phyloP scores from a whole-genome alignment of 257 asterid species.

The Ballota nigra region DNA sequence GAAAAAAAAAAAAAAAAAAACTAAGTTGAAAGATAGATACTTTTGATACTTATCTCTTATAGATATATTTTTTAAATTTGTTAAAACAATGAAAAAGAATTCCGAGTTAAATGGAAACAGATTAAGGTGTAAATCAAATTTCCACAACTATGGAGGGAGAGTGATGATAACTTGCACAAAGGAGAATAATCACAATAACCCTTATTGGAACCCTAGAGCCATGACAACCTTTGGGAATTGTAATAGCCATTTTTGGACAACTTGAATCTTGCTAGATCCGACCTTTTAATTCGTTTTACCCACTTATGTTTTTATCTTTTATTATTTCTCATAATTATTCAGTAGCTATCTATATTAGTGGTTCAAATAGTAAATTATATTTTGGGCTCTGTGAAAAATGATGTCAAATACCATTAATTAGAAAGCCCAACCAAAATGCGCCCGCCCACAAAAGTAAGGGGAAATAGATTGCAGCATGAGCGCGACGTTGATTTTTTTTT shows the following conservation, averaged over 20 bases:
- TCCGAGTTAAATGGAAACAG: neutral
- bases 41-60: too few relatives aligned
- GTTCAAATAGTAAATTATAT: neutral
- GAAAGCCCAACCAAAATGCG: neutral
- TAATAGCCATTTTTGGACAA: conserved; percentile 16
- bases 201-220: conserved; percentile 10
- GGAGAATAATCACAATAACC: neutral
- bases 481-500: too few relatives aligned
- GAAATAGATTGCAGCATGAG: too few relatives aligned
- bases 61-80: too few relatives aligned
- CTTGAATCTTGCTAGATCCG: neutral
- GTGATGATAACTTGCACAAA: neutral
- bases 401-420: neutral
- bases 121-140: neutral
- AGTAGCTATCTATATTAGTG: conserved; percentile 6
- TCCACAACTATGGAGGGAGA: neutral
- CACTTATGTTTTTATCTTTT: neutral
- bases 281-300: neutral
- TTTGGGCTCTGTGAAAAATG: neutral
- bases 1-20: too few relatives aligned
- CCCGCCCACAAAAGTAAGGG: too few relatives aligned
- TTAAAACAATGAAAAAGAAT: neutral
- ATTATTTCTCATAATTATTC: neutral
- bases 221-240: neutral
- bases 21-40: too few relatives aligned